Base-by-base conservation (phyloP, 331 rosid genomes). In the Pyracantha coccinea region DNA sequence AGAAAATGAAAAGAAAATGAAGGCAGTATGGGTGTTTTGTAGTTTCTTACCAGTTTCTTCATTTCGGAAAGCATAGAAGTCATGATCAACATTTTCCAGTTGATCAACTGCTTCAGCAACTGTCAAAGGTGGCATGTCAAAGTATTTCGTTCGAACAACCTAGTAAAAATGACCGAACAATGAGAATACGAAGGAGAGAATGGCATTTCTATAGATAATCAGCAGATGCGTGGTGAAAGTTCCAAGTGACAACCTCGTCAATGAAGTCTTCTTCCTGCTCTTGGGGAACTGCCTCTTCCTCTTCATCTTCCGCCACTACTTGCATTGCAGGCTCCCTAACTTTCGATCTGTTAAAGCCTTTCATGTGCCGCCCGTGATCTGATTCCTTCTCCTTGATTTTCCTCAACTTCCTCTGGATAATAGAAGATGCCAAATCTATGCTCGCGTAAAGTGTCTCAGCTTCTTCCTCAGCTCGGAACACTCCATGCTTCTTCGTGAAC, bases 51-150 rank as follows among this genome's bases (percentile, higher is more conserved):
- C 97, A 32, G 96, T 92, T 85, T 92, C 96, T 92, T 94, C 99
- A 65, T 94, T 94, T 79, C 93, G 84, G 79, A 94, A 94, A 81
- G 81, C 97, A 77, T 92, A 94, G 76, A 94, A 92, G 85, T 89
- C 96, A 61, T 94, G 99, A 83, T 90, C 88, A 82, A 94, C 81
- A 76, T 90, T 91, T 77, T 86, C 94, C 61, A 94, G 89, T 75
- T 94, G 97, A 68, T 94, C 91, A 66, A 90, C 83, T 73, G 99
- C 97, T 86, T 94, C 97, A 41, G 86, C 65, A 65, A 92, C 91
- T 1, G 99, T 92, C 87, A 94, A 85, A 15, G 99, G 99, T 3
- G 97, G 97, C 93, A 94, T 94, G 83, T 94, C 97, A 35, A 94
- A 90, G 89, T 90, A 89, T 59, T 94, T 94, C 57, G 91, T 94